These are phyloP conservation scores for Lachnellula arida DNA, from an alignment of 2,329 filamentous ascomycete genomes.

Conservation along the genomic window DNA sequence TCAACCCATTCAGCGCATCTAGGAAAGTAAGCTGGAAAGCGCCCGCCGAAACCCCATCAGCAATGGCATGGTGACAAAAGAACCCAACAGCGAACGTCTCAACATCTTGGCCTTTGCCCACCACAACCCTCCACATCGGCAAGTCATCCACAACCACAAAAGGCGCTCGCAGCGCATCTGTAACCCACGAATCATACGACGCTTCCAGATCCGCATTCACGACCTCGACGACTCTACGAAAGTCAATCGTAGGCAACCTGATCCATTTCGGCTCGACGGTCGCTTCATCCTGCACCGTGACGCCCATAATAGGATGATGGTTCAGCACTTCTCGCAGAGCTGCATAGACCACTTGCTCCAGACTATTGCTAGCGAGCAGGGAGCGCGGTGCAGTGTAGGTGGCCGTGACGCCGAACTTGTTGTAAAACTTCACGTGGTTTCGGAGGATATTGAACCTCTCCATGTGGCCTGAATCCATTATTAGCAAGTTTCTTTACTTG, in stretches of 20 bases:
- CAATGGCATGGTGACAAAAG: conserved; percentile 48
- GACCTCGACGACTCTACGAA: conserved; percentile 14
- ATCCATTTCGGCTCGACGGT: conserved; percentile 13
- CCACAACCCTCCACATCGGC: conserved; percentile 16
- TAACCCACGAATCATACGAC: conserved; percentile 11
- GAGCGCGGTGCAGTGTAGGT: conserved; percentile 14
- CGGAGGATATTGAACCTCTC: conserved; percentile 20
- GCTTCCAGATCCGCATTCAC: conserved; percentile 5
- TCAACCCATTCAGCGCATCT: conserved; percentile 35
- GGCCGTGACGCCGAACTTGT: conserved; percentile 18
- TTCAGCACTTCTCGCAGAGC: conserved; percentile 7
- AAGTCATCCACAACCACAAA: conserved; percentile 10
- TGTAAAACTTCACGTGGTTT: conserved; percentile 21
- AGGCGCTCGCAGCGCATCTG: conserved; percentile 6
- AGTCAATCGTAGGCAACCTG: conserved; percentile 10
- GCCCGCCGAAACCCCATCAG: conserved; percentile 46
- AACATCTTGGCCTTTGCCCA: background rate
- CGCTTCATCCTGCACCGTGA: conserved; percentile 15
- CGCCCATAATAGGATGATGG: conserved; percentile 16
- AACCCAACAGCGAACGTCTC: conserved; percentile 37
- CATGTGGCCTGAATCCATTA: conserved; percentile 11
- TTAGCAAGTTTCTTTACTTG: background rate
- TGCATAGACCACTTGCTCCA: conserved; percentile 11
- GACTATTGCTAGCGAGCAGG: background rate
- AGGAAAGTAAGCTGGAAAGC: conserved; percentile 47